Conservation (phyloP, 768 basidiomycete genomes). For the Suillus paluster region DNA sequence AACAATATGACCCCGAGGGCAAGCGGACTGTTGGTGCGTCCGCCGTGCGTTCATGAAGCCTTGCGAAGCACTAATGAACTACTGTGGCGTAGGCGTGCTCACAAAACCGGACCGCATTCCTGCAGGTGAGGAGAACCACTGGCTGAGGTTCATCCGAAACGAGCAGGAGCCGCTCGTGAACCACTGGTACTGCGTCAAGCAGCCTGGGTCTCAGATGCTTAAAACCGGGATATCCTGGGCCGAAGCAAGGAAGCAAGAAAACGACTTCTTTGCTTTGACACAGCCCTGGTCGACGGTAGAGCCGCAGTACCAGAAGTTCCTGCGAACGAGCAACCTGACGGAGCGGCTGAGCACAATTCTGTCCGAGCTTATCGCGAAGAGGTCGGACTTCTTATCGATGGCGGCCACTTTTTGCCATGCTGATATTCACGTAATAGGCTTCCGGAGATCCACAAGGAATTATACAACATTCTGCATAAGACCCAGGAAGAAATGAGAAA, state of each 20-base stretch:
- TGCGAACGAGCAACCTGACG: slow-evolving; percentile 62
- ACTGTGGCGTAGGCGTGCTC: slow-evolving; percentile 55
- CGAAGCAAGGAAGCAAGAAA: slow-evolving; percentile 60
- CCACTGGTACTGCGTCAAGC: slow-evolving; percentile 46
- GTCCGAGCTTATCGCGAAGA: slow-evolving; percentile 62
- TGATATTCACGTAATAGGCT: slow-evolving; percentile 45
- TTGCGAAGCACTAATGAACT: slow-evolving; percentile 41
- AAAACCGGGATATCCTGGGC: slow-evolving; percentile 49
- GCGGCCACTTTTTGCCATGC: not conserved
- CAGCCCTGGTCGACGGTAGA: slow-evolving; percentile 62
- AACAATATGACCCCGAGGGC: slow-evolving; percentile 61
- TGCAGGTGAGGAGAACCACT: slow-evolving; percentile 33
- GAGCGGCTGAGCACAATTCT: slow-evolving; percentile 62
- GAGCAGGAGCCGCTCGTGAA: slow-evolving; percentile 42
- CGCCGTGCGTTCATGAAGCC: slow-evolving; percentile 52
- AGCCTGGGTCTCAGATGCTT: slow-evolving; percentile 36
- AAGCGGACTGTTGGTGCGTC: slow-evolving; percentile 69
- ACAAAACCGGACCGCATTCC: slow-evolving; percentile 72
- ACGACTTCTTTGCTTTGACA: slow-evolving; percentile 55
- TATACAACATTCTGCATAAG: slow-evolving; percentile 47
- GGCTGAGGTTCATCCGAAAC: slow-evolving; percentile 62
- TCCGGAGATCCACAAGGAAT: slow-evolving; percentile 63
- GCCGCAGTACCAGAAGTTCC: slow-evolving; percentile 49
- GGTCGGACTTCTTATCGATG: slow-evolving; percentile 42
- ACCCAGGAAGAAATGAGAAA: slow-evolving; percentile 37